Evolutionary conservation across 179 eudicot genomes (phyloP), one percentile per base, ranked within the genome.

Genomic region (Drosera spatulata): DNA sequence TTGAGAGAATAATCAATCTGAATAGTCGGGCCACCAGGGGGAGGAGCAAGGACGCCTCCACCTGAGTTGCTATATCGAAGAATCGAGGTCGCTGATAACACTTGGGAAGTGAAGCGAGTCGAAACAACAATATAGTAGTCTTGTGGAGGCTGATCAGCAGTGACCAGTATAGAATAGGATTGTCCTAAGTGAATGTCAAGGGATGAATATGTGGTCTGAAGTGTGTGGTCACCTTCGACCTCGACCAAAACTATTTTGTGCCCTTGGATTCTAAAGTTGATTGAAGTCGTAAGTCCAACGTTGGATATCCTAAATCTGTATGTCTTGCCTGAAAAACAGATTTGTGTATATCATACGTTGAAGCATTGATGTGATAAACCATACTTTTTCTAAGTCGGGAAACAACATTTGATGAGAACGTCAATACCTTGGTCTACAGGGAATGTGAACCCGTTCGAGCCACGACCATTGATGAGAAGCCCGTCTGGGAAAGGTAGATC

Each of bases 121-220:
- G 96, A 88, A 14, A 71, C 95, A 6, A 78, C 95, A 64, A 91
- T 74, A 74, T 82, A 82, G 75, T 88, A 88, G 79, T 88, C 95
- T 66, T 78, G 73, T 10, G 82, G 75, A 0, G 82, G 79, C 61
- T 91, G 98, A 66, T 91, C 96, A 6, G 95, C 96, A 1, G 95
- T 85, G 5, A 91, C 68, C 9, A 91, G 82, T 43, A 91, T 95
- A 0, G 98, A 91, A 77, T 82, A 88, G 66, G 91, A 83, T 59
- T 91, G 98, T 39, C 98, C 98, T 3, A 75, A 79, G 48, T 91
- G 98, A 57, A 91, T 81, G 39, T 91, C 98, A 15, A 91, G 80
- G 1, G 94, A 83, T 0, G 78, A 60, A 41, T 79, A 77, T 37
- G 61, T 62, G 38, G 75, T 83, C 63, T 86, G 94, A 10, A 81